Conservation (phyloP, 148 eudicot genomes). For the Tetragonia tetragonoides region DNA sequence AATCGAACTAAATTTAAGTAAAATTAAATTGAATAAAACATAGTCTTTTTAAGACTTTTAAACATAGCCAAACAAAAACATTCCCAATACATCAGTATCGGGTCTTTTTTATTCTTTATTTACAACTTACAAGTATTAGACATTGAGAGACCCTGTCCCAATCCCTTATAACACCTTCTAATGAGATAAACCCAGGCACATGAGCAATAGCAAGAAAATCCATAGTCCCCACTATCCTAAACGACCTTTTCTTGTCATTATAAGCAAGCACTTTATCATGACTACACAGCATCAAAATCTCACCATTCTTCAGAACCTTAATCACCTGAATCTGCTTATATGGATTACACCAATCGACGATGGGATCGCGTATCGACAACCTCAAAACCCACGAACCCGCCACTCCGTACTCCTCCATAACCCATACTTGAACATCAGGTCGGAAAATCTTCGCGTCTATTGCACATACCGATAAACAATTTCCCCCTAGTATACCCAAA, state of each 20-base stretch:
- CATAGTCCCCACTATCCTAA: conserved; percentile 6
- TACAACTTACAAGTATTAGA: conserved; percentile 21
- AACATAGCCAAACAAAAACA: too few species aligned
- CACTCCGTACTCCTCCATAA: conserved; percentile 42
- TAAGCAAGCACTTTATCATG: conserved; percentile 26
- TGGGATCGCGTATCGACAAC: conserved; percentile 36
- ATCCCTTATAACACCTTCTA: conserved; percentile 13
- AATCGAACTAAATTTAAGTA: too few species aligned
- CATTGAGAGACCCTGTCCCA: conserved; percentile 17
- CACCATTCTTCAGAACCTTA: conserved; percentile 18
- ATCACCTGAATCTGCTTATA: conserved; percentile 38
- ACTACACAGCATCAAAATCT: conserved; percentile 29
- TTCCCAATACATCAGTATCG: too few species aligned
- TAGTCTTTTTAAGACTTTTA: too few species aligned
- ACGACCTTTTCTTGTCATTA: conserved; percentile 6
- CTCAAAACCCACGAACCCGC: conserved; percentile 36
- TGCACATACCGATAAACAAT: conserved; percentile 30
- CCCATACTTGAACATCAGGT: conserved; percentile 35
- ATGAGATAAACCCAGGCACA: conserved; percentile 32
- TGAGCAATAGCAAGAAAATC: conserved; percentile 26
- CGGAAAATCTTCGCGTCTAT: conserved; percentile 36
- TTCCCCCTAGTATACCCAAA: conserved; percentile 30
- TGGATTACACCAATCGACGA: conserved; percentile 45
- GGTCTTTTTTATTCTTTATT: too few species aligned
- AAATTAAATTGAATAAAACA: too few species aligned